These are phyloP conservation scores for Volvox carteri DNA, from an alignment of 163 green algal species.

Conservation along the genomic window DNA sequence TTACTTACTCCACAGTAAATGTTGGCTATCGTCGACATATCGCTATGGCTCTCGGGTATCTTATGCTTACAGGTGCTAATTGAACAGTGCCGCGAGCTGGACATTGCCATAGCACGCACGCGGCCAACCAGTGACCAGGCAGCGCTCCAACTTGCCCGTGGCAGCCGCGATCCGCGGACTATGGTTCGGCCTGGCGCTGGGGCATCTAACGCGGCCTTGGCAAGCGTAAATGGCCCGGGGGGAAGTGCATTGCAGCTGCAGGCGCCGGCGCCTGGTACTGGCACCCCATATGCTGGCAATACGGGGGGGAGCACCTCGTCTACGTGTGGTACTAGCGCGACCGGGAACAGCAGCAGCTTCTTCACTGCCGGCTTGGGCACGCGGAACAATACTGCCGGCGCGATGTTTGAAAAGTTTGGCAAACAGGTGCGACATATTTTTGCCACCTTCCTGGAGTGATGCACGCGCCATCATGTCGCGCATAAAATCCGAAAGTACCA, in stretches of 20 bases:
- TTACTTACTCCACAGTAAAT: too few species aligned
- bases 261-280: neutral
- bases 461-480: too few species aligned
- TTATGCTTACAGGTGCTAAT: conserved; percentile 81
- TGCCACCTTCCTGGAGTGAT: too few species aligned
- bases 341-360: neutral
- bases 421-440: conserved; percentile 33
- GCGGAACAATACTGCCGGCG: neutral
- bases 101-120: conserved; percentile 76
- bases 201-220: neutral
- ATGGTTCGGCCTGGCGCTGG: neutral
- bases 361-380: neutral
- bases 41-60: too few species aligned
- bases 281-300: conserved; percentile 12
- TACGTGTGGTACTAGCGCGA: neutral
- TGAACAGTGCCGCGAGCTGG: conserved; percentile 86
- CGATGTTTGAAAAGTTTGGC: conserved; percentile 44
- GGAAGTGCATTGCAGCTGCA: neutral
- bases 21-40: too few species aligned
- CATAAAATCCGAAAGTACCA: too few species aligned
- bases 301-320: conserved; percentile 19
- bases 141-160: conserved; percentile 23
- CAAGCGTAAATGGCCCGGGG: neutral
- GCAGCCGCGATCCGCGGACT: conserved; percentile 24
- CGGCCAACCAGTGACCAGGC: conserved; percentile 11